Evolutionary conservation across 1,284 basidiomycete species (phyloP), one percentile per base, ranked within the genome.

Genomic region (Cryptococcus sp.): DNA sequence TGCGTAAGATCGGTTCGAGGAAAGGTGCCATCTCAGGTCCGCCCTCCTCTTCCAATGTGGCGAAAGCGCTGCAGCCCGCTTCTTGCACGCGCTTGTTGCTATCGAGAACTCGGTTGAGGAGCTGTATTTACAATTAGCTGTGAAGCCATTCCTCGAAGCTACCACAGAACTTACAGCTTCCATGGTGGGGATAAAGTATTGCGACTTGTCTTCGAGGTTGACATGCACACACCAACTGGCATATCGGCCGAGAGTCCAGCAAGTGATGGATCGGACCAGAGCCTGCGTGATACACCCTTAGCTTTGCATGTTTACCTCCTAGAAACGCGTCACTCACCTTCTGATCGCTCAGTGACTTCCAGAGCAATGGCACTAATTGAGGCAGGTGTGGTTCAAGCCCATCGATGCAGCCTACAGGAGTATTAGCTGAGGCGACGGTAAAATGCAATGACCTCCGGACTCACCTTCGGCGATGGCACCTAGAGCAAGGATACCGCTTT

Each of bases 21-120:
- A 89, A 99, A 0, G 95, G 96, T 17, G 87, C 88, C 49, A 99
- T 86, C 69, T 90, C 89, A 2, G 84, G 75, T 3, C 93, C 94
- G 1, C 95, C 96, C 78, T 98, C 96, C 80, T 99, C 96, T 78
- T 99, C 96, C 13, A 99, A 84, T 8, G 96, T 99, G 3, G 96
- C 96, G 74, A 99, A 99, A 0, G 96, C 96, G 64, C 90, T 93
- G 80, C 96, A 99, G 19, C 96, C 96, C 1, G 96, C 96, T 80
- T 99, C 96, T 80, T 99, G 96, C 0, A 99, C 96, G 20, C 94
- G 89, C 81, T 99, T 99, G 82, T 99, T 99, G 79, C 91, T 91
- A 77, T 99, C 96, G 52, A 99, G 83, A n/a, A 98, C 93, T 91
- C 95, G 98, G 58, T 89, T 87, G 58, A 99, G 86, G 47, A 97